Percentiles rank a stretch among this genome's conserved stretches.
These are phyloP conservation scores for Smallanthus sonchifolius DNA, from an alignment of 129 eudicot species.

Conservation along the genomic window DNA sequence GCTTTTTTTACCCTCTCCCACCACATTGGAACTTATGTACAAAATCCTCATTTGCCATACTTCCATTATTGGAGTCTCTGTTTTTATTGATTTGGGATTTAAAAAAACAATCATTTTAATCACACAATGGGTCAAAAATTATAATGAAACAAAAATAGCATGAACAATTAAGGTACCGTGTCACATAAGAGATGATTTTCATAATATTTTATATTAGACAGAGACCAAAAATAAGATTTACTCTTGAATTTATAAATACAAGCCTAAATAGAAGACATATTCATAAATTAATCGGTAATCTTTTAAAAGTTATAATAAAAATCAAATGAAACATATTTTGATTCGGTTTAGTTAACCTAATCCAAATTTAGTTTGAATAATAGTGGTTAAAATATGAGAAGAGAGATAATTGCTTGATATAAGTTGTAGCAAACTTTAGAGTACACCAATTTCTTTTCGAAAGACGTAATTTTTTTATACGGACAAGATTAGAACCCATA, in stretches of 20 bases:
- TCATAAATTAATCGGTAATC: no score
- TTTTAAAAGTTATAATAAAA: no score
- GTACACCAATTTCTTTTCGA: no score
- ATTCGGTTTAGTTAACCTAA: neutral
- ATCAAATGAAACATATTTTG: neutral
- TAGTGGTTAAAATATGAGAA: neutral
- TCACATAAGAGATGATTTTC: neutral
- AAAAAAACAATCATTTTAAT: neutral
- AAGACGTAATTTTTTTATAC: no score
- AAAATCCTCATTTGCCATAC: neutral
- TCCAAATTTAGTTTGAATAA: neutral
- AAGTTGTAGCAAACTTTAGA: constrained; percentile 2
- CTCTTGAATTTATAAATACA: neutral
- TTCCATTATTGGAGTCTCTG: neutral
- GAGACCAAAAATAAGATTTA: neutral
- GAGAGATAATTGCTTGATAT: neutral
- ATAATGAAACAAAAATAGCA: neutral
- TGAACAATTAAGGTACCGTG: neutral
- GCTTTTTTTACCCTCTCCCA: neutral
- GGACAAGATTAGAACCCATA: no score
- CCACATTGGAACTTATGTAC: constrained; percentile 5
- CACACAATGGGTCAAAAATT: neutral
- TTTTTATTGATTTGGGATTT: no score
- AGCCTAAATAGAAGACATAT: no score
- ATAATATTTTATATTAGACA: neutral